phyloP scores from a whole-genome alignment of 108 stramenopile species.

The Aurantiochytrium sp. region DNA sequence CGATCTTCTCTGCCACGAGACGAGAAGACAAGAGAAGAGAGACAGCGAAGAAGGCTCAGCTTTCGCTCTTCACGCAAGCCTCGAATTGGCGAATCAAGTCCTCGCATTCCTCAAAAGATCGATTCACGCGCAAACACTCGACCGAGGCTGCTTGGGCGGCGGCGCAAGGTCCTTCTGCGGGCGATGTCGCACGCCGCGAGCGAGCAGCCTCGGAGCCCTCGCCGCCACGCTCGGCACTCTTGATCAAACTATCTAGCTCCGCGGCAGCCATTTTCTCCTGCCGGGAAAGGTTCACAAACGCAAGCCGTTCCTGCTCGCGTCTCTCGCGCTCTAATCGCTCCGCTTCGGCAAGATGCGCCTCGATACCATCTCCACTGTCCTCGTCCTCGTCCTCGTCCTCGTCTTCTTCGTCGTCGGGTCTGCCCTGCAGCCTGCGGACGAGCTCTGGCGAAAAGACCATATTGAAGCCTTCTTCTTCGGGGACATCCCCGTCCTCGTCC shows the following conservation, averaged over 20 bases:
- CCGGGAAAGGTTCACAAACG: background rate
- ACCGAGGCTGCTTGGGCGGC: background rate
- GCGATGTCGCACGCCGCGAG: background rate
- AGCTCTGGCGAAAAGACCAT: slow-evolving; percentile 12
- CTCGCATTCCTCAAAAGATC: background rate
- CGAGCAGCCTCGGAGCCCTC: background rate
- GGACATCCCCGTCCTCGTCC: background rate
- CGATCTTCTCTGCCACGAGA: too few relatives aligned
- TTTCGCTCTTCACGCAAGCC: background rate
- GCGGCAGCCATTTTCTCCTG: background rate
- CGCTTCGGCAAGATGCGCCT: background rate
- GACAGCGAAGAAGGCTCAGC: too few relatives aligned
- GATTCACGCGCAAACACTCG: background rate
- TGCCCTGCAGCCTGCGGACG: background rate
- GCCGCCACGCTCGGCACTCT: background rate
- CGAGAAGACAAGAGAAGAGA: too few relatives aligned
- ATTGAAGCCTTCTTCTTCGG: background rate
- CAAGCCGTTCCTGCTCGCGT: background rate
- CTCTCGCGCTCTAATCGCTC: background rate
- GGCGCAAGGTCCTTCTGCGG: background rate
- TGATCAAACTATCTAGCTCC: background rate
- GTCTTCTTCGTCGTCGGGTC: background rate
- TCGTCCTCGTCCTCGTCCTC: background rate
- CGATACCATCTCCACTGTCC: background rate
- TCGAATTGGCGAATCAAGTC: background rate